These are phyloP conservation scores for Trypanosoma caninum DNA, from an alignment of 208 protist species.

Conservation along the genomic window DNA sequence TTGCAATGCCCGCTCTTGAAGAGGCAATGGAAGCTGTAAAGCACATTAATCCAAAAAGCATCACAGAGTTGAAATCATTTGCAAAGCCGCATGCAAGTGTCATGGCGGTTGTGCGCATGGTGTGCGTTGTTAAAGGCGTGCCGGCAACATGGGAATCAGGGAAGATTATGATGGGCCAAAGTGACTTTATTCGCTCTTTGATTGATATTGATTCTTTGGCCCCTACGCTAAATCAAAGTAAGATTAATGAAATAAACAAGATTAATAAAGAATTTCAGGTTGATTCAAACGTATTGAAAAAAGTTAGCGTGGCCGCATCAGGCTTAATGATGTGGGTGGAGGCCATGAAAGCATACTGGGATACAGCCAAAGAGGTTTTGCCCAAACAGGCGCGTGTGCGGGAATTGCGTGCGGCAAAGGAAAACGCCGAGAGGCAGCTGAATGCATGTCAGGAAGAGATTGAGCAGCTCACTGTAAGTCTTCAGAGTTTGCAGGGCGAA, in stretches of 20 bases:
- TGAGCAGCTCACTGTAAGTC: slow-evolving; percentile 88
- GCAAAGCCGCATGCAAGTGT: slow-evolving; percentile 94
- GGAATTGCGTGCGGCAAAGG: slow-evolving; percentile 90
- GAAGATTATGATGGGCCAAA: slow-evolving; percentile 92
- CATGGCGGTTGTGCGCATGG: slow-evolving; percentile 94
- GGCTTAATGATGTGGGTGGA: slow-evolving; percentile 97
- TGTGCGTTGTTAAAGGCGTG: slow-evolving; percentile 91
- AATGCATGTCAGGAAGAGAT: slow-evolving; percentile 87
- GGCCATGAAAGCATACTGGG: slow-evolving; percentile 98
- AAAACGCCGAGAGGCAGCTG: slow-evolving; percentile 88
- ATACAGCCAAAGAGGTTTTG: slow-evolving; percentile 95
- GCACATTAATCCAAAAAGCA: slow-evolving; percentile 94
- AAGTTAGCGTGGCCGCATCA: slow-evolving; percentile 90
- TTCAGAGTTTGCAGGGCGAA: slow-evolving; percentile 87
- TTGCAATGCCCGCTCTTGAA: slow-evolving; percentile 95
- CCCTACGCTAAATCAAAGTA: slow-evolving; percentile 87
- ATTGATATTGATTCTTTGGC: slow-evolving; percentile 90
- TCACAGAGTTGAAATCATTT: slow-evolving; percentile 97
- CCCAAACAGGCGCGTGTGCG: slow-evolving; percentile 95
- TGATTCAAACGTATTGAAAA: slow-evolving; percentile 89
- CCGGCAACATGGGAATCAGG: slow-evolving; percentile 86
- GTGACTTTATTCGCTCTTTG: slow-evolving; percentile 87
- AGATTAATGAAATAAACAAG: slow-evolving; percentile 94
- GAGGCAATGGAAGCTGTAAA: slow-evolving; percentile 96
- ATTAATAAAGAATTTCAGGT: slow-evolving; percentile 92